Evolutionary conservation across 2,329 filamentous ascomycete species (phyloP), one percentile per base, ranked within the genome.

Genomic region (Mollisia scopiformis): DNA sequence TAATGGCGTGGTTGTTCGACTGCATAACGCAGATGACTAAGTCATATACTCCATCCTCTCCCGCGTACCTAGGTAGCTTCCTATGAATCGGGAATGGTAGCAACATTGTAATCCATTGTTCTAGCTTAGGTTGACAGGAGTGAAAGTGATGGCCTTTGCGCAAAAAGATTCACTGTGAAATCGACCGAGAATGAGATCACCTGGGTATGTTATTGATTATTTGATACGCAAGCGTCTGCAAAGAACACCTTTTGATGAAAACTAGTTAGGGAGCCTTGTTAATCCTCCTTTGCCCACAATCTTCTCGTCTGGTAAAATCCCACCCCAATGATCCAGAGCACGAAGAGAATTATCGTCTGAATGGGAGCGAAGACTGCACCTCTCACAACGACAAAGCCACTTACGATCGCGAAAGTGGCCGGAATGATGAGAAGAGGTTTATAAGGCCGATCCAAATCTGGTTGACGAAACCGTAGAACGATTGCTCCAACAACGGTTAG

Each of bases 401-500:
- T 87, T 1, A 88, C 84, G 0, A 84, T 47, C 0, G 82, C 77
- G 63, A 88, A 88, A 0, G 81, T 68, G 0, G 79, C 55, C 0
- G 85, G 85, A 10, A 86, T 75, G 2, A 81, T 25, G 0, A 86
- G 67, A 14, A 75, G 72, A 0, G 85, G 81, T 69, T 81, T 82
- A 67, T 88, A 88, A 0, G 86, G 85, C 11, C 86, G 73, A 0
- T 75, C 66, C 2, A 88, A 75, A 0, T 74, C 71, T 0, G 85
- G 86, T 69, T 88, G 84, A 1, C 82, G 79, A 58, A 79, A 79
- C 13, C 86, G 80, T 46, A 88, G 72, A 16, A 87, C 74, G 10
- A 88, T 75, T 1, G 84, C 80, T 0, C 85, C 86, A 0, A 87
- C 67, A 0, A 88, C 85, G 0, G 85, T 85, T 30, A 87, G 76